These are phyloP conservation scores for Plasmodium coatneyi DNA, from an alignment of 169 alveolate genomes.

Conservation along the genomic window DNA sequence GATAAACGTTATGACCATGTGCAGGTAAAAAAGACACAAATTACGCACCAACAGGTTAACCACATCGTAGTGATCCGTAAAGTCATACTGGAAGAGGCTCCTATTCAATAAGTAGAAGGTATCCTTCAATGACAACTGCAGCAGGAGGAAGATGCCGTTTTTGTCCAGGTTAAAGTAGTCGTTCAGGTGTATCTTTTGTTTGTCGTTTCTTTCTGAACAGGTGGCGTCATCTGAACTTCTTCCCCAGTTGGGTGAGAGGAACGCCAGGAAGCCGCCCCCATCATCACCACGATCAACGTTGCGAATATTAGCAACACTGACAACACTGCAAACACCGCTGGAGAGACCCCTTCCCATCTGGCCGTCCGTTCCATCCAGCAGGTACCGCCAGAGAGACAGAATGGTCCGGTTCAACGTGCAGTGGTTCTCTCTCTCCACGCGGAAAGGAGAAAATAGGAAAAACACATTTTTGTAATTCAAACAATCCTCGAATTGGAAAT, in stretches of 20 bases:
- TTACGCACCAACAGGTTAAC: slow-evolving; percentile 16
- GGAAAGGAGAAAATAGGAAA: neutral
- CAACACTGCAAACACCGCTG: too few species aligned
- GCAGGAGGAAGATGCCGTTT: slow-evolving; percentile 42
- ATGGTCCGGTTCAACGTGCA: slow-evolving; percentile 1
- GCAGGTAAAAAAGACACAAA: slow-evolving; percentile 35
- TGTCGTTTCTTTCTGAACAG: neutral
- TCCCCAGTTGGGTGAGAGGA: neutral
- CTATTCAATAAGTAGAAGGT: slow-evolving; percentile 16
- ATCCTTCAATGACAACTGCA: slow-evolving; percentile 24
- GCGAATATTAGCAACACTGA: too few species aligned
- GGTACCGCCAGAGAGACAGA: neutral
- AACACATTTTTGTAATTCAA: slow-evolving; percentile 7
- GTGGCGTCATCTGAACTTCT: neutral
- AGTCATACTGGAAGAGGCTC: slow-evolving; percentile 8
- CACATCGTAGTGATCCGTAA: neutral
- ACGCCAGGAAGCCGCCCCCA: neutral
- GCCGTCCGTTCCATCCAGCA: slow-evolving; percentile 4
- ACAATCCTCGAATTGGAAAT: neutral
- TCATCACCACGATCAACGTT: neutral
- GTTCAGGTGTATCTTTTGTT: neutral
- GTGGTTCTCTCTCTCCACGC: neutral
- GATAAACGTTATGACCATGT: slow-evolving; percentile 4
- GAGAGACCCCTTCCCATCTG: neutral
- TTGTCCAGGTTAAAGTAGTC: slow-evolving; percentile 34